Percentiles rank a stretch among this genome's conserved stretches.
Conservation (phyloP, 768 basidiomycete genomes). For the Trametes meyenii region DNA sequence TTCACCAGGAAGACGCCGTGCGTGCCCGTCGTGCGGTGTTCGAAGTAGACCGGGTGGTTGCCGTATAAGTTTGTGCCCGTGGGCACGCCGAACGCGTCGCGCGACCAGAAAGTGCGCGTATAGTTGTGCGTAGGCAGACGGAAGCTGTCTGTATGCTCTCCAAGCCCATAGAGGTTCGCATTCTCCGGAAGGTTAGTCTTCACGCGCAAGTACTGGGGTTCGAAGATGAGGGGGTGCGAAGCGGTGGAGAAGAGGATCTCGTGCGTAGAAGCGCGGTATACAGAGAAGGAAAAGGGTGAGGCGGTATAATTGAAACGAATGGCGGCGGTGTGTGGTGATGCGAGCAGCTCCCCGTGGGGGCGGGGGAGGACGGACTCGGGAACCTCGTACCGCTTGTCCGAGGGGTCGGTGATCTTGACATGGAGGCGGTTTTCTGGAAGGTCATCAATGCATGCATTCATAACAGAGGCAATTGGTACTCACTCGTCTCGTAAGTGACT, state of each 20-base stretch:
- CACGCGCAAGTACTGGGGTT: slow-evolving; percentile 75
- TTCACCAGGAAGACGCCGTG: slow-evolving; percentile 73
- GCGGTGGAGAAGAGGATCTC: slow-evolving; percentile 67
- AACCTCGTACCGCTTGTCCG: slow-evolving; percentile 58
- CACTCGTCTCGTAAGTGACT: slow-evolving; percentile 64
- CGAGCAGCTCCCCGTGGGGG: slow-evolving; percentile 38
- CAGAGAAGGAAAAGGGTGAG: slow-evolving; percentile 63
- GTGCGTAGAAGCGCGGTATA: slow-evolving; percentile 48
- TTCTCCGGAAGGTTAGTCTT: slow-evolving; percentile 60
- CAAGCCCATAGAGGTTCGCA: slow-evolving; percentile 78
- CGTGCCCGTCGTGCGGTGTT: slow-evolving; percentile 65
- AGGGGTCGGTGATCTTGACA: slow-evolving; percentile 60
- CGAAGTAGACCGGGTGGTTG: slow-evolving; percentile 73
- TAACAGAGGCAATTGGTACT: slow-evolving; percentile 13
- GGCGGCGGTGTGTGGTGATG: slow-evolving; percentile 37
- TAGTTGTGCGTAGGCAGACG: slow-evolving; percentile 49
- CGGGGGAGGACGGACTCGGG: slow-evolving; percentile 64
- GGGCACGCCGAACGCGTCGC: slow-evolving; percentile 64
- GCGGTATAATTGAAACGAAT: slow-evolving; percentile 66
- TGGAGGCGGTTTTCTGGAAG: slow-evolving; percentile 56
- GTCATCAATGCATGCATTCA: not conserved
- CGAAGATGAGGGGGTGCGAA: slow-evolving; percentile 67
- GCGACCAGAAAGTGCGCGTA: slow-evolving; percentile 60
- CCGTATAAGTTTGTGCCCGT: slow-evolving; percentile 68
- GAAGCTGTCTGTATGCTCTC: slow-evolving; percentile 73